phyloP scores from a whole-genome alignment of 2,329 filamentous ascomycete genomes.

The Calonectria naviculata region DNA sequence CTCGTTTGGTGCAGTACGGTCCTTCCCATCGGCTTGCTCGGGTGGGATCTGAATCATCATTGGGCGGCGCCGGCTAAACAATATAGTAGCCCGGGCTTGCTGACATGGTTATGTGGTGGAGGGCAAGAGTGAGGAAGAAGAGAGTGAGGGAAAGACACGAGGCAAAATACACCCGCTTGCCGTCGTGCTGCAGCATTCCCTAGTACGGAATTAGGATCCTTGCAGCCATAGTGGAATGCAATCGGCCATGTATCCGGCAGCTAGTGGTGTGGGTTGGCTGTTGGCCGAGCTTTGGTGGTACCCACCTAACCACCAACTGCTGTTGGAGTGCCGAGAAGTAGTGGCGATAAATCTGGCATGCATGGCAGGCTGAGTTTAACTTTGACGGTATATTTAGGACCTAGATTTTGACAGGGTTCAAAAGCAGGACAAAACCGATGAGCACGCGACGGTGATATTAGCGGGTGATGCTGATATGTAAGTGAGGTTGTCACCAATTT shows the following conservation, averaged over 20 bases:
- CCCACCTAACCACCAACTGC: neutral
- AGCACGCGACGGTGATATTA: neutral
- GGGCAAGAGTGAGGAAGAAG: neutral
- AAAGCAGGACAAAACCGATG: neutral
- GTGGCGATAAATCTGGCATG: neutral
- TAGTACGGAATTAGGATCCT: neutral
- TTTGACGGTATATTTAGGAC: neutral
- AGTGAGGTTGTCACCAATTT: neutral
- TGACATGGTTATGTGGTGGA: conserved; percentile 3
- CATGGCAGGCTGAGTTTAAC: neutral
- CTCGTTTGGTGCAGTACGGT: neutral
- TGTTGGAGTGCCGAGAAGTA: neutral
- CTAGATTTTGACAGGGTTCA: neutral
- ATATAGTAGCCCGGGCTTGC: neutral
- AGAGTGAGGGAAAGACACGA: neutral
- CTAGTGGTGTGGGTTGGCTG: neutral
- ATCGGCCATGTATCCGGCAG: neutral
- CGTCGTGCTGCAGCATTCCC: conserved; percentile 1
- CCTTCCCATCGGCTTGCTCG: conserved; percentile 13
- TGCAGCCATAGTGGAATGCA: conserved; percentile 6
- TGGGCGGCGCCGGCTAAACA: conserved; percentile 3
- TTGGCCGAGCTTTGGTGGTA: neutral
- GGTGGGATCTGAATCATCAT: conserved; percentile 7
- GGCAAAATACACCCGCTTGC: neutral
- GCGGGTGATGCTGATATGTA: neutral